Evolutionary conservation across 441 rosid species (phyloP).

Genomic region (Cnidoscolus chayamansa): DNA sequence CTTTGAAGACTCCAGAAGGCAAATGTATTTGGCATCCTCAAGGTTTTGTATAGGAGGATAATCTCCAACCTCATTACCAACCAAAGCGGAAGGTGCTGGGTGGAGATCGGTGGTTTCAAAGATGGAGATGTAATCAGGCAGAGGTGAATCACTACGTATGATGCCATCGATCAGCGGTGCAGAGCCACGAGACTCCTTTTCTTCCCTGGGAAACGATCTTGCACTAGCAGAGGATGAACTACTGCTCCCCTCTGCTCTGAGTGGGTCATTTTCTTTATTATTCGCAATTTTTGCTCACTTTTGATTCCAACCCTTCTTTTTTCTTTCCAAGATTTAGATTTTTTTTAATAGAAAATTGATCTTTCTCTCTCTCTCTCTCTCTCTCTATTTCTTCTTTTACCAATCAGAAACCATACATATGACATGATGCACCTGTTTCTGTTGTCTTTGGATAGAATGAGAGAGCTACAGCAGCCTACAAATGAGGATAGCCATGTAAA

Average conservation of each 20-base stretch:
- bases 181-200: background rate
- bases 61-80: constrained; percentile 41
- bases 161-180: constrained; percentile 22
- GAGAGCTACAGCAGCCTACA: constrained; percentile 22
- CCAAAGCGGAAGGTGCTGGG: constrained; percentile 45
- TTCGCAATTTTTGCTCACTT: constrained; percentile 37
- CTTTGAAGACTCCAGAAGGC: constrained; percentile 47
- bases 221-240: constrained; percentile 28
- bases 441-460: background rate
- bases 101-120: constrained; percentile 48
- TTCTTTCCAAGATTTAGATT: background rate
- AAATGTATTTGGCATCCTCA: constrained; percentile 47
- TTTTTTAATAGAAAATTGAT: background rate
- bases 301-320: background rate
- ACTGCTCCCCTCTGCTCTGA: constrained; percentile 26
- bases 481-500: constrained; percentile 43
- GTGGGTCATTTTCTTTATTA: constrained; percentile 36
- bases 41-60: constrained; percentile 42
- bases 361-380: no score
- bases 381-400: constrained; percentile 1
- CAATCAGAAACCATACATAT: background rate
- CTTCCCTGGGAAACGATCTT: constrained; percentile 21
- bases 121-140: constrained; percentile 1
- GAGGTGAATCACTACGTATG: background rate
- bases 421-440: background rate